These are phyloP conservation scores for Ichthyophonus hoferi DNA, from an alignment of 208 protist species.

Conservation along the genomic window DNA sequence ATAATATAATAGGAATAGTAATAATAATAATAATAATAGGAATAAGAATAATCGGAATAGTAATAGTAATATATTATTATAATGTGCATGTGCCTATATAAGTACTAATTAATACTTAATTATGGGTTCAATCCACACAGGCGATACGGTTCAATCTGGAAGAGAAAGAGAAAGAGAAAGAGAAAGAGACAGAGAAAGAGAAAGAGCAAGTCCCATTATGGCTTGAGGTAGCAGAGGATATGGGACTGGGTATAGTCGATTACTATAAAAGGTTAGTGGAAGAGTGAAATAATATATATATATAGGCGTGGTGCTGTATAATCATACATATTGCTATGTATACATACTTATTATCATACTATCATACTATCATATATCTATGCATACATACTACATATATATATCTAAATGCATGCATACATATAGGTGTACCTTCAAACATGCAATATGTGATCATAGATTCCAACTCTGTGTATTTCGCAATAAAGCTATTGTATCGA, in stretches of 20 bases:
- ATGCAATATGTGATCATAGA: neutral
- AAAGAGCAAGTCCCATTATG: neutral
- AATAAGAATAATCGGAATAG: too few species aligned
- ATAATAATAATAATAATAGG: too few species aligned
- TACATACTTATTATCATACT: neutral
- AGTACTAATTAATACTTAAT: too few species aligned
- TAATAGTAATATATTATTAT: too few species aligned
- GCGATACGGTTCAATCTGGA: too few species aligned
- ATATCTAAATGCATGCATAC: neutral
- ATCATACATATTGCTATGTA: too few species aligned
- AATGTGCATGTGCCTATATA: too few species aligned
- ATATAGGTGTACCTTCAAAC: neutral
- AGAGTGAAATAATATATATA: neutral
- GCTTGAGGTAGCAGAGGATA: neutral
- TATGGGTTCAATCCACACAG: too few species aligned
- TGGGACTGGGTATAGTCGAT: neutral
- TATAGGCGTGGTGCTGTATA: too few species aligned
- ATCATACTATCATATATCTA: neutral
- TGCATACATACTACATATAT: neutral
- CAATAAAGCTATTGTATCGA: neutral
- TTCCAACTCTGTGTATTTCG: neutral
- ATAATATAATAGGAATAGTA: too few species aligned
- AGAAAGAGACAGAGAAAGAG: neutral
- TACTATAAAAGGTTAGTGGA: neutral
- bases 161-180: conserved; percentile 4